phyloP scores from a whole-genome alignment of 208 protist genomes.

The Tetramitus jugosus region DNA sequence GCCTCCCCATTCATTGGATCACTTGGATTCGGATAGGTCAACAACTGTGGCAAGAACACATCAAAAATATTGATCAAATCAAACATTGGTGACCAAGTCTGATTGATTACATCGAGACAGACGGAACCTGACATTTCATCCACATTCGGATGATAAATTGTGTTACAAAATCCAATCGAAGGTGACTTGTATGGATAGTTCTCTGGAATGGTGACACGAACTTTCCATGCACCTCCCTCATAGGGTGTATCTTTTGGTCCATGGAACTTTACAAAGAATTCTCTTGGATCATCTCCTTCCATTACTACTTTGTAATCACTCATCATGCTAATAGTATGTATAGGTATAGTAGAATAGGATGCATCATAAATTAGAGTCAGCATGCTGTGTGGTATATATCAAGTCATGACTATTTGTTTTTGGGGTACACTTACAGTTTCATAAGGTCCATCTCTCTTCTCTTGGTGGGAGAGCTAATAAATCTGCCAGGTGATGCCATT shows the following conservation, averaged over 20 bases:
- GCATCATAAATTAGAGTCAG: neutral
- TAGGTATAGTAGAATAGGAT: neutral
- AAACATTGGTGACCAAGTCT: constrained; percentile 98
- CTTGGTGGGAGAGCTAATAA: constrained; percentile 41
- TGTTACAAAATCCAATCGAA: constrained; percentile 94
- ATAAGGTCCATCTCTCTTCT: constrained; percentile 87
- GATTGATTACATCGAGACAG: constrained; percentile 97
- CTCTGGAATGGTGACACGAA: constrained; percentile 87
- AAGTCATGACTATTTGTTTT: neutral
- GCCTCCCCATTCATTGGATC: constrained; percentile 94
- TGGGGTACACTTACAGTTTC: constrained; percentile 57
- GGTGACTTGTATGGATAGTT: constrained; percentile 97
- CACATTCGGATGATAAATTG: constrained; percentile 95
- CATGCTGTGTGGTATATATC: too few relatives aligned
- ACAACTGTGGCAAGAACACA: constrained; percentile 93
- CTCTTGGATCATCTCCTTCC: constrained; percentile 71
- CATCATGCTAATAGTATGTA: constrained; percentile 68
- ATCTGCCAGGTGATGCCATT: constrained; percentile 25
- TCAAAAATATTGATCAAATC: constrained; percentile 85
- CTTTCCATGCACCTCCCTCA: constrained; percentile 87
- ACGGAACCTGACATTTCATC: constrained; percentile 93
- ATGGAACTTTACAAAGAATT: constrained; percentile 92
- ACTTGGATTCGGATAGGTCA: constrained; percentile 91
- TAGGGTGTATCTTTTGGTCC: constrained; percentile 92
- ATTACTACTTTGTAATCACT: constrained; percentile 82